A percentile compares a stretch with the other conserved stretches of the same genome.
These are phyloP conservation scores for Rhodosporidiobolus odoratus DNA, from an alignment of 768 basidiomycete species.

Conservation along the genomic window DNA sequence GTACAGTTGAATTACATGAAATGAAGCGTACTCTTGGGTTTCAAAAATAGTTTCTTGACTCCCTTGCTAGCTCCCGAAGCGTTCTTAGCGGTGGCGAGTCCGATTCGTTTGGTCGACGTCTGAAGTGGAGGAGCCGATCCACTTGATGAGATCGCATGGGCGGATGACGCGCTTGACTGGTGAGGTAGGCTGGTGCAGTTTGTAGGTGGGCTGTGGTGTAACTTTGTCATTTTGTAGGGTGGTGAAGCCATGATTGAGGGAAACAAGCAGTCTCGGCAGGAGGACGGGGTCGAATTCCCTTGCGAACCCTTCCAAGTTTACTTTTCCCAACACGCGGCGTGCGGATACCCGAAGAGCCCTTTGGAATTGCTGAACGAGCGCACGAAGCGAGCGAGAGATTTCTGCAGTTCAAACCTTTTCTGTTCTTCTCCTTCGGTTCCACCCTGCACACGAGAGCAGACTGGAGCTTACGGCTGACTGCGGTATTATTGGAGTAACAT, in stretches of 20 bases:
- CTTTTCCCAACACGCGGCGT: too few relatives aligned
- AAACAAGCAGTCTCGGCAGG: background rate
- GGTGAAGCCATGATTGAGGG: background rate
- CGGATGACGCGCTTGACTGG: background rate
- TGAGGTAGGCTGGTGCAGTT: background rate
- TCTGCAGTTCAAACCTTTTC: too few relatives aligned
- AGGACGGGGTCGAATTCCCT: background rate
- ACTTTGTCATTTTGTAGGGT: background rate
- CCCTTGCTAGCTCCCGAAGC: conserved; percentile 10
- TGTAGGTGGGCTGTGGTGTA: background rate
- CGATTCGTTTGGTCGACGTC: conserved; percentile 17
- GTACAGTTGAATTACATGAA: background rate
- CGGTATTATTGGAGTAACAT: too few relatives aligned
- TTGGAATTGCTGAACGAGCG: too few relatives aligned
- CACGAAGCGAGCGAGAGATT: too few relatives aligned
- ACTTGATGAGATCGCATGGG: background rate
- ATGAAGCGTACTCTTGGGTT: background rate
- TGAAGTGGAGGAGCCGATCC: background rate
- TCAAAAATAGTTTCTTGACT: conserved; percentile 21
- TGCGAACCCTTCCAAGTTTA: too few relatives aligned
- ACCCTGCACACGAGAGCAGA: too few relatives aligned
- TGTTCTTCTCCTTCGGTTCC: too few relatives aligned
- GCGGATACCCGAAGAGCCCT: too few relatives aligned
- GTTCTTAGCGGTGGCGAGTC: conserved; percentile 11
- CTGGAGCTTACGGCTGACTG: too few relatives aligned